Base-by-base conservation (phyloP, 352 stramenopile species). In the Globisporangium splendens region DNA sequence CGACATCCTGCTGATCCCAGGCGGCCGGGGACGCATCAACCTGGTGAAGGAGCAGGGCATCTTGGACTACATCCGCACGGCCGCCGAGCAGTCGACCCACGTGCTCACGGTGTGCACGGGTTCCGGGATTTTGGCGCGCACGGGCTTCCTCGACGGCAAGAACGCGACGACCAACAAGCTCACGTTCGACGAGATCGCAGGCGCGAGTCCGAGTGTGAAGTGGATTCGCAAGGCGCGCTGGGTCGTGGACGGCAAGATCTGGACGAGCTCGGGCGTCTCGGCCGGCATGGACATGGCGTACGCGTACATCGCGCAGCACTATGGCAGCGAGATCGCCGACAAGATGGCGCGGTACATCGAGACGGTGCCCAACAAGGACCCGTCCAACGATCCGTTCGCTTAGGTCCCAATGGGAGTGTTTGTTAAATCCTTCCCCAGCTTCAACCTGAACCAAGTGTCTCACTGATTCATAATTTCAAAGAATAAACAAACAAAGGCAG, bases 201-300 rank as follows among this genome's bases (percentile, higher is more conserved):
- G 10, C 18, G 33, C 31, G 13, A 46, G 60, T 18, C 56, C 62
- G 8, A n/a, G 14, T 5, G 67, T 76, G 13, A 12, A 69, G 1
- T 76, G 69, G 66, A 60, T 75, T 13, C 22, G 46, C 14, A 52
- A 72, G 14, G 69, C 66, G 12, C 61, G 66, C 22, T 76, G 69
- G 69, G 66, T 75, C 57, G 66, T 69, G 20, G 69, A 76, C 18
- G 66, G 66, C 59, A 71, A 75, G 17, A 61, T 75, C 61, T 75
- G 60, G 63, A 75, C 61, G 31, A 68, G 52, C 39, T 75, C 62
- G 1, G 69, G 69, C 13, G 60, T 76, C n/a, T 65, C 66, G 0
- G 69, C 69, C 10, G 69, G 69, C 53, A 77, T 73, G 63, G 69
- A 77, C 54, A 72, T 77, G 66, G 63, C 68, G 14, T 50, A 61